A percentile compares a stretch with the other conserved stretches of the same genome.
These are phyloP conservation scores for Vaccinium myrtillus DNA, from an alignment of 148 eudicot species.

Conservation along the genomic window DNA sequence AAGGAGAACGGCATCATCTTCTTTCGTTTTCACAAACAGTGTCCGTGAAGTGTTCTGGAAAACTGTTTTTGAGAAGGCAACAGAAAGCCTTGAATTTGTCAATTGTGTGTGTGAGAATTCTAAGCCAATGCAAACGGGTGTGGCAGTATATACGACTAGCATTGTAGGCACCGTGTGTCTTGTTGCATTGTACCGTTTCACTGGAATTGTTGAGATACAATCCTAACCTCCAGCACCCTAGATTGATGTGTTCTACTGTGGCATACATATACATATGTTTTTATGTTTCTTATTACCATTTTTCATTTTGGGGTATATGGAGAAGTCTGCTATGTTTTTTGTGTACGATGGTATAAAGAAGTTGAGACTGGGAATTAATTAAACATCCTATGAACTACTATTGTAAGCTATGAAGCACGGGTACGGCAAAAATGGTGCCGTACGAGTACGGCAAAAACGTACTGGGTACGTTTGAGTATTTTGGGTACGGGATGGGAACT, in stretches of 20 bases:
- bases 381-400: not conserved
- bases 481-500: too few species aligned
- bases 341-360: not conserved
- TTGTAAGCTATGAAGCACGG: not conserved
- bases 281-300: conserved; percentile 1
- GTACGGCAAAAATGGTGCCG: too few species aligned
- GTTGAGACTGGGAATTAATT: not conserved
- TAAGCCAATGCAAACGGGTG: not conserved
- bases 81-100: not conserved
- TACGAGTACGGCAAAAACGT: too few species aligned
- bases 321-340: not conserved
- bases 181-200: not conserved
- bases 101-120: not conserved
- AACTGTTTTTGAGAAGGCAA: not conserved
- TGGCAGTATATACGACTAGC: not conserved
- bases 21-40: not conserved
- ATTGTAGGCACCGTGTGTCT: not conserved
- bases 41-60: not conserved
- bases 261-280: not conserved
- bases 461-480: too few species aligned
- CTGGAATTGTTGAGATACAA: not conserved
- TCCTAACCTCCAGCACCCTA: not conserved
- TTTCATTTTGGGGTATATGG: not conserved
- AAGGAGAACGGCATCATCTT: not conserved
- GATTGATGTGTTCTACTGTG: not conserved